Percentiles rank a stretch among this genome's conserved stretches.
phyloP scores from a whole-genome alignment of 192 early-diverging fungal species.

The Backusella tarrabulga region DNA sequence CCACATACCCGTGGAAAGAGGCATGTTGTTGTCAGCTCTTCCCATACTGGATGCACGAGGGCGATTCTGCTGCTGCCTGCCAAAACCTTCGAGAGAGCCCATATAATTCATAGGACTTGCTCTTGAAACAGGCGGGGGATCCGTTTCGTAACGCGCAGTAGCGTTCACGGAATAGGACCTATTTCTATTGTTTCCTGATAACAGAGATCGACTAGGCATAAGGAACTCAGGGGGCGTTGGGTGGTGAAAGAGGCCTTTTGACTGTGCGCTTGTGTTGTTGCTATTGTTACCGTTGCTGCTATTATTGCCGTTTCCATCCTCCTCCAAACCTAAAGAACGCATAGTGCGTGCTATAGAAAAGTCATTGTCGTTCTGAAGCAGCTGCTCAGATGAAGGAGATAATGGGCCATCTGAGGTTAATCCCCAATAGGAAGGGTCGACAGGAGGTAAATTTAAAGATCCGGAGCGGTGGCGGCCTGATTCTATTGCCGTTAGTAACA shows the following conservation, averaged over 20 bases:
- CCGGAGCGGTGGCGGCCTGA: constrained; percentile 26
- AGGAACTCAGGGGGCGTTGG: constrained; percentile 9
- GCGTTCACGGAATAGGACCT: constrained; percentile 35
- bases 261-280: background rate
- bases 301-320: constrained; percentile 5
- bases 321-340: constrained; percentile 34
- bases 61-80: constrained; percentile 44
- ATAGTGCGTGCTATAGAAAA: constrained; percentile 33
- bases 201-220: constrained; percentile 15
- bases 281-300: background rate
- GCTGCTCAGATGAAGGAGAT: constrained; percentile 25
- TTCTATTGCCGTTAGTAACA: constrained; percentile 2
- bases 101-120: background rate
- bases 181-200: constrained; percentile 23
- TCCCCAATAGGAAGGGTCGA: constrained; percentile 8
- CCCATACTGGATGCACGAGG: constrained; percentile 52
- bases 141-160: constrained; percentile 17
- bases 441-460: constrained; percentile 23
- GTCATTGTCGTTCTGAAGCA: constrained; percentile 31
- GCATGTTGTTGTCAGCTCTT: constrained; percentile 31
- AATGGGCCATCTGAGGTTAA: background rate
- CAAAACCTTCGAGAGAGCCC: constrained; percentile 14
- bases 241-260: constrained; percentile 8
- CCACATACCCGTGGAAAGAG: constrained; percentile 7
- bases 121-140: background rate